phyloP scores from a whole-genome alignment of 139 green algal genomes.

The Desmodesmus armatus region DNA sequence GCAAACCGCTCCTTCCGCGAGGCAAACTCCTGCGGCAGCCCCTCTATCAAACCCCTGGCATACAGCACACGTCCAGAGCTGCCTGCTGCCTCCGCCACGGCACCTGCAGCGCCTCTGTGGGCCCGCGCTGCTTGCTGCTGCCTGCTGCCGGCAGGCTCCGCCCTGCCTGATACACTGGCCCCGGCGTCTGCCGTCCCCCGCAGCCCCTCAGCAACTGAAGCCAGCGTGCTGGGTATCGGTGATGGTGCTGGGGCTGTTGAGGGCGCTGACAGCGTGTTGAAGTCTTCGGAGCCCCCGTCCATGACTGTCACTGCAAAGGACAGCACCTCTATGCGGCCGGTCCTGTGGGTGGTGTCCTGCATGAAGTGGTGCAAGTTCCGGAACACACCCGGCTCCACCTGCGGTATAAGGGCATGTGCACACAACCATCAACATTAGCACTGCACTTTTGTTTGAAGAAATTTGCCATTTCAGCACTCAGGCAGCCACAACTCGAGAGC shows the following conservation, averaged over 20 bases:
- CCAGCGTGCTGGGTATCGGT: background rate
- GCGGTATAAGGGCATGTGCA: conserved; percentile 40
- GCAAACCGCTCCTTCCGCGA: conserved; percentile 84
- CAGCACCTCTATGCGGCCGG: conserved; percentile 90
- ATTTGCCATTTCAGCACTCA: no score
- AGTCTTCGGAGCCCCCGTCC: conserved; percentile 41
- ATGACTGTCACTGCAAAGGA: conserved; percentile 73
- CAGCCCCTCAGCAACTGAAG: background rate
- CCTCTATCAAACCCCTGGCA: conserved; percentile 66
- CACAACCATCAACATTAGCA: background rate
- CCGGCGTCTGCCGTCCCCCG: no score
- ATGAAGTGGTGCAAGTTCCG: conserved; percentile 83
- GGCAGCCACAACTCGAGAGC: no score
- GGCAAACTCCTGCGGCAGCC: conserved; percentile 81
- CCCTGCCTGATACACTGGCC: background rate
- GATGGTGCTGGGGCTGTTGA: background rate
- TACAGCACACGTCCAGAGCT: conserved; percentile 72
- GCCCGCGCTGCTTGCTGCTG: background rate
- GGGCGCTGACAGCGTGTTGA: conserved; percentile 4
- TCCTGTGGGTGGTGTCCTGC: conserved; percentile 61
- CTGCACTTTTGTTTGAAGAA: no score
- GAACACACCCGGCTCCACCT: conserved; percentile 93
- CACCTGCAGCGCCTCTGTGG: background rate
- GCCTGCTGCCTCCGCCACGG: background rate
- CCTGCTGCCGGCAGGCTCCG: background rate